Evolutionary conservation across 208 protist species (phyloP), one percentile per base, ranked within the genome.

Genomic region (Naegleria fowleri): DNA sequence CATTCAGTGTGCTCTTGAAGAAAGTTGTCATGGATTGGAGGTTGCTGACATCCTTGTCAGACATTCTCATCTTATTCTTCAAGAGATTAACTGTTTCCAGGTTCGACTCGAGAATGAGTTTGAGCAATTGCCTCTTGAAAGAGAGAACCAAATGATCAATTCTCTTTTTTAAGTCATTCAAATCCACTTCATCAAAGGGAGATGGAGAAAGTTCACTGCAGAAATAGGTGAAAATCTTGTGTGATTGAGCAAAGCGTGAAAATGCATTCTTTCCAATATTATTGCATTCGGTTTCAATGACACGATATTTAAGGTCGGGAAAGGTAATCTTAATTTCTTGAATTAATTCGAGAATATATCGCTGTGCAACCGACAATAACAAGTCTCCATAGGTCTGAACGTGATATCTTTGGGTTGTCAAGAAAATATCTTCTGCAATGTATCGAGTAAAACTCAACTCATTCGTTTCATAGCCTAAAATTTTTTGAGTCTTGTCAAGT

Each of bases 181-280:
- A 36, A 79, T 79, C 67, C 9, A 79, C 9, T 79, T 79, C 67
- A 79, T 79, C 67, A 33, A 79, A 79, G 36, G 67, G 67, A 79
- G 25, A 36, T 9, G 25, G 25, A 36, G 7, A 36, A 36, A 79
- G 67, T 9, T 79, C 29, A 36, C 25, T 36, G 9, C 67, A 79
- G 29, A 79, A 79, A n/a, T 79, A 79, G 0, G 67, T 36, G 29
- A 58, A 58, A 36, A 88, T 39, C 15, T 48, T 51, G 33, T 88
- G 85, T 16, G 33, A 16, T 29, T 58, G 39, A 5, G 39, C 6
- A 4, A 88, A 88, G 7, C 43, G 5, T 36, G 9, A 22, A 29
- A 88, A 88, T 55, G 85, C 22, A 36, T 58, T 58, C 43, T 88
- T 88, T 38, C 85, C 39, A 58, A 58, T 39, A 33, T 88, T 88